Conservation (phyloP, 2,329 filamentous ascomycete genomes). For the Xenoacremonium recifei region DNA sequence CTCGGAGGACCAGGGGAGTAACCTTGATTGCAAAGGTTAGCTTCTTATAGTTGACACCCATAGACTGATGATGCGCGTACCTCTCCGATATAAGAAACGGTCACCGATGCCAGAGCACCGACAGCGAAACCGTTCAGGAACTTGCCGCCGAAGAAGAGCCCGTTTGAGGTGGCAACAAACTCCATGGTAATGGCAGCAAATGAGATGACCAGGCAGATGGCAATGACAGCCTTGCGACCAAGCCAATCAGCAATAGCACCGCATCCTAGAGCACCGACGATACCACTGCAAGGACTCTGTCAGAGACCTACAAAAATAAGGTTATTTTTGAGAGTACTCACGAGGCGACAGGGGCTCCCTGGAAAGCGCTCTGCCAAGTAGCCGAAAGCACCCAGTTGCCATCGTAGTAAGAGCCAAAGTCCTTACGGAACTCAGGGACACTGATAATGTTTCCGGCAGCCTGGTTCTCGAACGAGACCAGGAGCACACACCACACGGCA, state of each 20-base stretch:
- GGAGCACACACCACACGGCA: constrained; percentile 37
- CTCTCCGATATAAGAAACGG: constrained; percentile 31
- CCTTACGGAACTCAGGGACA: constrained; percentile 44
- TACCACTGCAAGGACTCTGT: constrained; percentile 13
- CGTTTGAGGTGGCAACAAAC: constrained; percentile 39
- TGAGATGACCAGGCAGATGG: constrained; percentile 34
- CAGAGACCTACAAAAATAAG: too few species aligned
- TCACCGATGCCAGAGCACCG: constrained; percentile 24
- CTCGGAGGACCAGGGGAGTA: constrained; percentile 26
- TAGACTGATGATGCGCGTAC: constrained; percentile 8
- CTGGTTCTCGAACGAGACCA: constrained; percentile 41
- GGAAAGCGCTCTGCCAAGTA: constrained; percentile 44
- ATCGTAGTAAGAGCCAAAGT: constrained; percentile 38
- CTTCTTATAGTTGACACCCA: background rate
- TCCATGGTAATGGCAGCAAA: constrained; percentile 39
- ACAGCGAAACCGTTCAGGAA: constrained; percentile 40
- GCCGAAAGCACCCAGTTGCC: constrained; percentile 38
- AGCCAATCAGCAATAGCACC: constrained; percentile 36
- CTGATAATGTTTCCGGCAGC: constrained; percentile 39
- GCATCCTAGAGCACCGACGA: constrained; percentile 31
- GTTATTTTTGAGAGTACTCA: constrained; percentile 17
- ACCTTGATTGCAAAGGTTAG: constrained; percentile 13
- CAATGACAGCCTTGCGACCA: constrained; percentile 31
- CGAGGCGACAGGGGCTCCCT: constrained; percentile 39
- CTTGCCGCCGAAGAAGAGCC: constrained; percentile 40